These are phyloP conservation scores for Amniculicola lignicola DNA, from an alignment of 495 filamentous ascomycete species.

Conservation along the genomic window DNA sequence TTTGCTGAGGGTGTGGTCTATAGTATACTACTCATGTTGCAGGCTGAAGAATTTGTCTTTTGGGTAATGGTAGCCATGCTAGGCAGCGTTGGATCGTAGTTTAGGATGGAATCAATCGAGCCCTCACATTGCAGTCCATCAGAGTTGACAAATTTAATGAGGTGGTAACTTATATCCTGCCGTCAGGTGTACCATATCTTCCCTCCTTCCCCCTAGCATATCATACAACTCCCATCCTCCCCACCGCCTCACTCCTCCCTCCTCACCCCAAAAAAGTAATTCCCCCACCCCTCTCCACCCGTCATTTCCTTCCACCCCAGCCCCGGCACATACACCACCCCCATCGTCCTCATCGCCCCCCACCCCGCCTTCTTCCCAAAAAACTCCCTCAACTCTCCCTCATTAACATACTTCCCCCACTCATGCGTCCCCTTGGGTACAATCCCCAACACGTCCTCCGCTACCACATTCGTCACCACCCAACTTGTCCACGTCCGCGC, in stretches of 20 bases:
- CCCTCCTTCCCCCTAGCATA: too few species aligned
- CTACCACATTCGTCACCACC: slow-evolving; percentile 86
- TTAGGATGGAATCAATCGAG: too few species aligned
- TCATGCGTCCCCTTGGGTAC: slow-evolving; percentile 93
- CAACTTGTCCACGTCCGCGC: slow-evolving; percentile 82
- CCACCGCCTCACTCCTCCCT: slow-evolving; percentile 43
- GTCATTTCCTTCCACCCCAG: slow-evolving; percentile 83
- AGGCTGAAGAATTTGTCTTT: too few species aligned
- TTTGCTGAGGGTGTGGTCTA: too few species aligned
- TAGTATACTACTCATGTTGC: too few species aligned
- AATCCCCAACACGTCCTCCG: slow-evolving; percentile 81
- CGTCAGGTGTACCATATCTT: too few species aligned
- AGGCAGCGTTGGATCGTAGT: too few species aligned
- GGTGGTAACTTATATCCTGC: too few species aligned
- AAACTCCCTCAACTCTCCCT: slow-evolving; percentile 68
- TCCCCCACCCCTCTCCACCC: slow-evolving; percentile 82
- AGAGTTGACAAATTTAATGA: too few species aligned
- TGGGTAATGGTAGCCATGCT: too few species aligned
- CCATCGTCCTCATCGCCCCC: slow-evolving; percentile 62
- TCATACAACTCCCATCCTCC: too few species aligned
- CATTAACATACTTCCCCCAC: slow-evolving; percentile 92
- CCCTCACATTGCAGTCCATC: too few species aligned
- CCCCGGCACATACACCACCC: slow-evolving; percentile 86
- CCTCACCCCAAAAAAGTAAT: slow-evolving; percentile 92
- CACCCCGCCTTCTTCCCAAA: slow-evolving; percentile 51